phyloP scores from a whole-genome alignment of 2,329 filamentous ascomycete species.

The Colletotrichum sp. region DNA sequence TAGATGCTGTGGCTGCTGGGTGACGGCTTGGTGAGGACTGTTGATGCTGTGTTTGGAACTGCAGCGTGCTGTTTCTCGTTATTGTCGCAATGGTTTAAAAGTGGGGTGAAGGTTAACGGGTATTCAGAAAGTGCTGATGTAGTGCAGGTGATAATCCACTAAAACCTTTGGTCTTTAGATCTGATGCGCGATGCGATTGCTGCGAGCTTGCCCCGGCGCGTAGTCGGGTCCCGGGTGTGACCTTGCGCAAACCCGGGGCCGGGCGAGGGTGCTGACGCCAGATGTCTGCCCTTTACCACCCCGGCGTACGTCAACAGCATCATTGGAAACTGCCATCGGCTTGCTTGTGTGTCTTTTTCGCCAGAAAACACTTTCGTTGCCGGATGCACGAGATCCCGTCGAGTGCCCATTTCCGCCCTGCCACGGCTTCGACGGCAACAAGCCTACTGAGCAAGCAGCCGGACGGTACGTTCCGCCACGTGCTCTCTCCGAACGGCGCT shows the following conservation, averaged over 20 bases:
- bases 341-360: background rate
- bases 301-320: background rate
- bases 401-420: background rate
- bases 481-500: background rate
- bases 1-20: too few relatives aligned
- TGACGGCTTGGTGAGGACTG: background rate
- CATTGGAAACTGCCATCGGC: background rate
- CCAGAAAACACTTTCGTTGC: background rate
- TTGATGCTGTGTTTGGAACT: background rate
- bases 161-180: background rate
- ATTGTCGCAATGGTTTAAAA: too few relatives aligned
- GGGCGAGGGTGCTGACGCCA: background rate
- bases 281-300: background rate
- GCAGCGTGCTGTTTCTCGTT: too few relatives aligned
- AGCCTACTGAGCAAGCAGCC: background rate
- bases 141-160: background rate
- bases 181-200: background rate
- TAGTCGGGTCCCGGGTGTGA: background rate
- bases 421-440: too few relatives aligned
- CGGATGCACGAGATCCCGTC: background rate
- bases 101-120: too few relatives aligned
- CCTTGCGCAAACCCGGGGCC: background rate
- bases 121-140: background rate
- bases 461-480: background rate
- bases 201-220: too few relatives aligned